Base-by-base conservation (phyloP, 2,329 filamentous ascomycete genomes). In the Macrophomina pseudophaseolina region DNA sequence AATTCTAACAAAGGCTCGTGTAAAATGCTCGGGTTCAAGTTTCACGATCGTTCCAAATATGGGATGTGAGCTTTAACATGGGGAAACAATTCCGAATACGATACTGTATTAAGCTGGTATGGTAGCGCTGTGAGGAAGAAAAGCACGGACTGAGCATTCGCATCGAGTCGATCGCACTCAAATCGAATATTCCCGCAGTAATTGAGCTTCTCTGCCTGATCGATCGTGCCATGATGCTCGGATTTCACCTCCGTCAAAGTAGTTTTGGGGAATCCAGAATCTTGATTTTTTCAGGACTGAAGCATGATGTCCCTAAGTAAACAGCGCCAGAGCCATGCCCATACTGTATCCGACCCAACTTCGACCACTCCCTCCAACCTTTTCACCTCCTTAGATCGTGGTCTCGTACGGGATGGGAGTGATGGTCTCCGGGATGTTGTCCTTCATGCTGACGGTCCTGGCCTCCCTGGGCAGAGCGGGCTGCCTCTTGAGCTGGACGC, bases 361-460 rank as follows among this genome's bases (percentile, higher is more conserved):
- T 49, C 65, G 30, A 63, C 58, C 65, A 62, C 49, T 49, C 65
- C 56, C 56, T 28, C 35, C 72, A 70, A 60, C 71, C 68, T 63
- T 62, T 71, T 71, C 71, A 40, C 38, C 70, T 63, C 73, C 79
- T 89, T 95, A 99, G 84, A 99, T 98, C 80, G 92, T 94, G 78
- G 95, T 99, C 88, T 98, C 95, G 90, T 98, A 99, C 79, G 95
- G 85, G 76, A 98, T 88, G 75, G 94, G 93, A 71, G 90, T 89
- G 78, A 98, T 89, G 76, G 91, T 97, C 90, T 97, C 93, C 72
- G 94, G 93, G 81, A 89, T 87, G 86, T 92, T 92, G 80, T 93
- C 90, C 84, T 89, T 89, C 76, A 90, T 85, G 77, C 88, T 91
- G 80, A 98, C 88, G 72, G 90, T 93, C 81, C 88, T 87, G 72